A percentile compares a stretch with the other conserved stretches of the same genome.
These are phyloP conservation scores for Daldinia sp. DNA, from an alignment of 2,329 filamentous ascomycete species.

Conservation along the genomic window DNA sequence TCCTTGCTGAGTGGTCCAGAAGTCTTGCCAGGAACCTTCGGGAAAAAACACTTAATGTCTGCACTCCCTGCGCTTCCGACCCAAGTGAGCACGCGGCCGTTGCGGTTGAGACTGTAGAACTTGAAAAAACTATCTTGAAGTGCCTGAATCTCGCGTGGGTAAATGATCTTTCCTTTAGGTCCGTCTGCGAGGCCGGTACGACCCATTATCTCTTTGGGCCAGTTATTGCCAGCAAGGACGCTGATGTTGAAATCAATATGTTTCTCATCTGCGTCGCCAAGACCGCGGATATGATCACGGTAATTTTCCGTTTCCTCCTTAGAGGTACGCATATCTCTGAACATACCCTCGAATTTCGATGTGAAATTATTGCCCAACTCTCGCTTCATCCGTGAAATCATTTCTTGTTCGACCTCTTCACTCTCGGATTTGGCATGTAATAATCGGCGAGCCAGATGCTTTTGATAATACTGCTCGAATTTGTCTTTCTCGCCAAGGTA, in stretches of 20 bases:
- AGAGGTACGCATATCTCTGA: constrained; percentile 93
- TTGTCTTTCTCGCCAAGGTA: constrained; percentile 93
- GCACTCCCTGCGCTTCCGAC: constrained; percentile 77
- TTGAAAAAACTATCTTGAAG: constrained; percentile 88
- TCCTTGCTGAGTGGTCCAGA: constrained; percentile 71
- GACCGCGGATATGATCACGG: constrained; percentile 71
- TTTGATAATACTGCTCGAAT: constrained; percentile 98
- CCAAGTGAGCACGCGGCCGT: constrained; percentile 91
- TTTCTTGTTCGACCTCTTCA: constrained; percentile 91
- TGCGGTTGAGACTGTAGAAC: constrained; percentile 89
- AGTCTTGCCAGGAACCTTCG: constrained; percentile 77
- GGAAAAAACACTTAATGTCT: constrained; percentile 85
- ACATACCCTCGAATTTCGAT: constrained; percentile 94
- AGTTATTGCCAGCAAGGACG: constrained; percentile 92
- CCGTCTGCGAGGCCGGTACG: constrained; percentile 64
- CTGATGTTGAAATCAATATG: constrained; percentile 84
- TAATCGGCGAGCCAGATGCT: constrained; percentile 88
- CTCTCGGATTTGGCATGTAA: constrained; percentile 91
- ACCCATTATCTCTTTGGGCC: constrained; percentile 91
- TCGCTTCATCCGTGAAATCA: constrained; percentile 97
- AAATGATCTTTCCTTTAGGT: constrained; percentile 70
- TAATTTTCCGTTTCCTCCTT: constrained; percentile 84
- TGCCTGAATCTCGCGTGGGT: constrained; percentile 77
- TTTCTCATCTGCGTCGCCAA: constrained; percentile 66
- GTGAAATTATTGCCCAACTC: constrained; percentile 97